Conservation (phyloP, 345 rosid species). For the Iberis pinnata region DNA sequence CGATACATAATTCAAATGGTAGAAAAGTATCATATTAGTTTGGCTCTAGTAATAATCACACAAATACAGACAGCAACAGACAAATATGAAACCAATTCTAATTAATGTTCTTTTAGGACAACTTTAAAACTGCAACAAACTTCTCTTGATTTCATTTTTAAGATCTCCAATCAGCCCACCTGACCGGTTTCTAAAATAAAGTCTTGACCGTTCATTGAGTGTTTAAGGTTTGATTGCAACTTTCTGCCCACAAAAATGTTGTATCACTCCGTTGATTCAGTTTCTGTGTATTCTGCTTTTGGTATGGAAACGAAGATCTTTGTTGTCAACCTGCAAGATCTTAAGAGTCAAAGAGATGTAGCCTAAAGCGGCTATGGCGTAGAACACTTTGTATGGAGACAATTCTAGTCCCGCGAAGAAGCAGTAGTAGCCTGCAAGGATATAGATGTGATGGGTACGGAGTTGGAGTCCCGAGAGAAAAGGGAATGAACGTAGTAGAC, state of each 20-base stretch:
- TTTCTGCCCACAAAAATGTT: not conserved
- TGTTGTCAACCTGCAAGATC: conserved; percentile 46
- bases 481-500: conserved; percentile 43
- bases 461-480: conserved; percentile 37
- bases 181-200: conserved; percentile 18
- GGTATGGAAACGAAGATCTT: conserved; percentile 46
- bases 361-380: conserved; percentile 70
- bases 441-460: conserved; percentile 46
- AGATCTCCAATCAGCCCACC: conserved; percentile 7
- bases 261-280: conserved; percentile 22
- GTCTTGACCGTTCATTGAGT: not conserved
- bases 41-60: too few relatives aligned
- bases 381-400: conserved; percentile 73
- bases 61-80: too few relatives aligned
- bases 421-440: conserved; percentile 60
- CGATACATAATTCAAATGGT: too few relatives aligned
- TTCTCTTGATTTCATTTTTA: not conserved
- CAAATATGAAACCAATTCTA: conserved; percentile 13
- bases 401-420: conserved; percentile 63
- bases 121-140: conserved; percentile 10
- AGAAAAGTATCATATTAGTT: too few relatives aligned
- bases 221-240: conserved; percentile 1
- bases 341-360: conserved; percentile 42
- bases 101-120: conserved; percentile 1
- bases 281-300: conserved; percentile 77